Conservation (phyloP, 805 yeast species). For the Phaffomyces antillensis region DNA sequence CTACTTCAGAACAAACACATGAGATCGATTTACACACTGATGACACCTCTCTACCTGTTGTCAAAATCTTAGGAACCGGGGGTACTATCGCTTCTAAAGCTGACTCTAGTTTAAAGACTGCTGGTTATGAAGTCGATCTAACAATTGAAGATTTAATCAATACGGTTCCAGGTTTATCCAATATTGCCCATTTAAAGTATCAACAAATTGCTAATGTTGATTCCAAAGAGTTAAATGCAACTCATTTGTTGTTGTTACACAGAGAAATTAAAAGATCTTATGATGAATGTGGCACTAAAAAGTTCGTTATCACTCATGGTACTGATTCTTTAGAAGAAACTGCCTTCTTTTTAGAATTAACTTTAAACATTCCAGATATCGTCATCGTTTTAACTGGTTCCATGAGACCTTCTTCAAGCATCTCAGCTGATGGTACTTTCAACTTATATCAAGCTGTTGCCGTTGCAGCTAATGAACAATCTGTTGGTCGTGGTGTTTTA, state of each 20-base stretch:
- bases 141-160: conserved; percentile 46
- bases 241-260: conserved; percentile 39
- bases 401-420: conserved; percentile 67
- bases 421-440: conserved; percentile 69
- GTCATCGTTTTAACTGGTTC: conserved; percentile 68
- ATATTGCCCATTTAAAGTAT: conserved; percentile 50
- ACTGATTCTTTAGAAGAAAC: conserved; percentile 68
- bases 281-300: conserved; percentile 38
- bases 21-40: conserved; percentile 22
- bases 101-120: conserved; percentile 38
- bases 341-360: conserved; percentile 52
- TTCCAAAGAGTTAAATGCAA: conserved; percentile 50
- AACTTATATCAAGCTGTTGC: conserved; percentile 64
- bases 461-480: conserved; percentile 46
- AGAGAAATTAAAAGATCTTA: conserved; percentile 40
- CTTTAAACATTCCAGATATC: conserved; percentile 35
- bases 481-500: conserved; percentile 51
- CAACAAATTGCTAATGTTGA: conserved; percentile 59
- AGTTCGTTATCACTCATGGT: conserved; percentile 64
- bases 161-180: conserved; percentile 52
- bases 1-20: conserved; percentile 18
- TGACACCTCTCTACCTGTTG: conserved; percentile 19
- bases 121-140: conserved; percentile 49
- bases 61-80: conserved; percentile 52
- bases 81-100: conserved; percentile 57